A percentile compares a stretch with the other conserved stretches of the same genome.
Evolutionary conservation across 495 filamentous ascomycete species (phyloP).

Genomic region (Hypomontagnella submonticulosa): DNA sequence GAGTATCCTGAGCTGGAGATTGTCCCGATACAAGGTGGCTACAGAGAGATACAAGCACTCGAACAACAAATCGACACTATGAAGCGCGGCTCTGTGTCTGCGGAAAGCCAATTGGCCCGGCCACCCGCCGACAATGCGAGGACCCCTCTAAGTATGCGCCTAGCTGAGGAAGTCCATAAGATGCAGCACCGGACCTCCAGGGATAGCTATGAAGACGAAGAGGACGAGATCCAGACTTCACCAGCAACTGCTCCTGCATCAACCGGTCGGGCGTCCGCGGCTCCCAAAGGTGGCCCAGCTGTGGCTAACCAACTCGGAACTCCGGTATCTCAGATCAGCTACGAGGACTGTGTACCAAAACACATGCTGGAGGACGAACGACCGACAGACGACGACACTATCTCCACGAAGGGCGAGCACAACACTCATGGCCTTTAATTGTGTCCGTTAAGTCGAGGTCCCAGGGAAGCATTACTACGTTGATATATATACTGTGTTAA

Average conservation of each 20-base stretch:
- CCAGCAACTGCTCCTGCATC: conserved; percentile 6
- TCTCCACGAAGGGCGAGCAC: neutral
- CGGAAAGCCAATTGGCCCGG: conserved; percentile 15
- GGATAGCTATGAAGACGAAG: conserved; percentile 18
- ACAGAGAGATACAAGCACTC: conserved; percentile 48
- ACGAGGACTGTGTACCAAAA: conserved; percentile 37
- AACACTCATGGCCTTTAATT: conserved; percentile 13
- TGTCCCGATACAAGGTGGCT: conserved; percentile 44
- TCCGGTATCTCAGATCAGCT: conserved; percentile 15
- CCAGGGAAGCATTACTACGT: neutral
- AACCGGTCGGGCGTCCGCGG: conserved; percentile 4
- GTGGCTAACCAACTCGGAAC: conserved; percentile 2
- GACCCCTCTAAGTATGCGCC: conserved; percentile 31
- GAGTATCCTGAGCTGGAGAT: conserved; percentile 54
- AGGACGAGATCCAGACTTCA: neutral
- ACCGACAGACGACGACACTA: neutral
- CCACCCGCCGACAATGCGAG: conserved; percentile 23
- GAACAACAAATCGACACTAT: conserved; percentile 50
- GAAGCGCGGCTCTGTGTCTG: conserved; percentile 42
- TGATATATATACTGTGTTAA: neutral
- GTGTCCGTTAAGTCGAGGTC: conserved; percentile 1
- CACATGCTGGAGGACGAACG: conserved; percentile 40
- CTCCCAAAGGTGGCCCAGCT: conserved; percentile 13
- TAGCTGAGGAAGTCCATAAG: conserved; percentile 45
- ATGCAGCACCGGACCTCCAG: conserved; percentile 26